phyloP scores from a whole-genome alignment of 2,329 filamentous ascomycete genomes.

The Aaosphaeria pasadenensis region DNA sequence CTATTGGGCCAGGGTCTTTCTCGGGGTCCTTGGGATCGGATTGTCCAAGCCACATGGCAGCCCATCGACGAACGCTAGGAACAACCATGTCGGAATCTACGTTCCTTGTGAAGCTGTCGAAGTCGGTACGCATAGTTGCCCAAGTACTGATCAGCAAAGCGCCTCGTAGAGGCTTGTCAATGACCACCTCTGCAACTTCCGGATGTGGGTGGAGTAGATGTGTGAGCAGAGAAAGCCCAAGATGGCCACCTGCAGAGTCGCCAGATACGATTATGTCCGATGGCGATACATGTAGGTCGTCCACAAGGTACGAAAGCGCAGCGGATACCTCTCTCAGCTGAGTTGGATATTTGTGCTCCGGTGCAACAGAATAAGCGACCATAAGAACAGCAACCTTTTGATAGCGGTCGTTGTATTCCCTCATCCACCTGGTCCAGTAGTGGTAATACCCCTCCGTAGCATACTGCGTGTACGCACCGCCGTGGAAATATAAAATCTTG shows the following conservation, averaged over 20 bases:
- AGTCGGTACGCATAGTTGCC: conserved; percentile 4
- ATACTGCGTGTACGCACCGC: conserved; percentile 19
- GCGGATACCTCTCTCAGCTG: conserved; percentile 18
- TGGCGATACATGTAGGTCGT: conserved; percentile 6
- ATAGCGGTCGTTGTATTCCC: conserved; percentile 8
- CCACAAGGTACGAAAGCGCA: conserved; percentile 14
- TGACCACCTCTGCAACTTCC: conserved; percentile 9
- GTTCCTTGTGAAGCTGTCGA: conserved; percentile 2
- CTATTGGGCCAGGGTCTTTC: conserved; percentile 2
- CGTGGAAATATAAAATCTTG: conserved; percentile 20
- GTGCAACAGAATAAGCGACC: conserved; percentile 17
- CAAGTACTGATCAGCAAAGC: conserved; percentile 3
- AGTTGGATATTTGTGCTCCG: conserved; percentile 16
- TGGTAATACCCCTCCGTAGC: conserved; percentile 8
- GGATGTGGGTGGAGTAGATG: conserved; percentile 22
- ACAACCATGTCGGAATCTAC: conserved; percentile 2
- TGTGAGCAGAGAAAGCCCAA: conserved; percentile 18
- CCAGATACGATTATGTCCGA: conserved; percentile 12
- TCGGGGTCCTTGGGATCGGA: conserved; percentile 1
- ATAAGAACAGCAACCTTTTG: conserved; percentile 14
- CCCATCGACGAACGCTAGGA: conserved; percentile 1
- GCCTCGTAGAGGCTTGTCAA: conserved; percentile 6
- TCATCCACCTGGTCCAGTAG: conserved; percentile 7
- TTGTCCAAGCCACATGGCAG: conserved; percentile 4
- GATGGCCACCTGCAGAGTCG: conserved; percentile 18